Conservation (phyloP, 2,329 filamentous ascomycete genomes). For the Colletotrichum lupini region DNA sequence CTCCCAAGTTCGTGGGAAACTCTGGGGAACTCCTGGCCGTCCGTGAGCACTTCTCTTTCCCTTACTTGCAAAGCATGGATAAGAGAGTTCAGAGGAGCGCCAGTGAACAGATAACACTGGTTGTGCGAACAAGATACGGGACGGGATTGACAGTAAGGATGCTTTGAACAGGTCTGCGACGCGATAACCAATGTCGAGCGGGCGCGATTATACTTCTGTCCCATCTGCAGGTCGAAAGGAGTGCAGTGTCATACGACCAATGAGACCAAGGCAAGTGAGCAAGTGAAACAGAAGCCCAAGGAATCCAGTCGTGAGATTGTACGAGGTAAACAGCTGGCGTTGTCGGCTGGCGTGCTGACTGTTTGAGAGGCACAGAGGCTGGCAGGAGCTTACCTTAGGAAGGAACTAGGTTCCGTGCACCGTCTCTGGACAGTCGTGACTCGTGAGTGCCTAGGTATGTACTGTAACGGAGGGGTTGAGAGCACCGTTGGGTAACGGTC, state of each 20-base stretch:
- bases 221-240: slow-evolving; percentile 36
- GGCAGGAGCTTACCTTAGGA: neutral
- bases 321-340: slow-evolving; percentile 14
- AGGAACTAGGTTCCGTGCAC: neutral
- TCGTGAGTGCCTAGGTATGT: neutral
- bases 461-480: neutral
- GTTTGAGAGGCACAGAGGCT: no score
- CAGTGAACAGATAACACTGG: neutral
- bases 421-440: neutral
- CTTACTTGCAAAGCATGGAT: neutral
- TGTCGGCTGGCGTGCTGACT: neutral
- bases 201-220: slow-evolving; percentile 13
- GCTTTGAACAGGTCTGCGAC: slow-evolving; percentile 8
- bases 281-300: slow-evolving; percentile 38
- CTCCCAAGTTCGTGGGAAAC: neutral
- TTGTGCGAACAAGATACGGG: neutral
- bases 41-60: neutral
- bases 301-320: slow-evolving; percentile 29
- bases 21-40: slow-evolving; percentile 2
- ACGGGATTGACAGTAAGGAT: slow-evolving; percentile 27
- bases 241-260: slow-evolving; percentile 33
- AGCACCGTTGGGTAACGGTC: neutral
- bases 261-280: slow-evolving; percentile 14
- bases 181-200: slow-evolving; percentile 11
- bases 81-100: neutral